These are phyloP conservation scores for Ascochyta rabiei DNA, from an alignment of 2,329 filamentous ascomycete species.

Conservation along the genomic window DNA sequence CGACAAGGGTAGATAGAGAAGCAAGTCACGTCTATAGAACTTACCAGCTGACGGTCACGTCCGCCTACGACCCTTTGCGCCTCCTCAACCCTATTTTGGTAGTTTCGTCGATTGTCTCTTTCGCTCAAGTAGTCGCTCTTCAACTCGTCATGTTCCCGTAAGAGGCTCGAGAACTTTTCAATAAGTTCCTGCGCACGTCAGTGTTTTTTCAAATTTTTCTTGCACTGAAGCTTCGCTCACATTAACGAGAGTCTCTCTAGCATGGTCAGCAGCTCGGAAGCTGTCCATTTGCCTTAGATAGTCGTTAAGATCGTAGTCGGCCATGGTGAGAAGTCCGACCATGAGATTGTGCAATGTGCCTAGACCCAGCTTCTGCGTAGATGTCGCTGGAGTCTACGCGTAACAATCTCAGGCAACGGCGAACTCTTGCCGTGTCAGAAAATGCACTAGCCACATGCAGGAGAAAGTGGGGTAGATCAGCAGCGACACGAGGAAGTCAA, in stretches of 20 bases:
- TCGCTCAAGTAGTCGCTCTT: constrained; percentile 42
- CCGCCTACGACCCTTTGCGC: constrained; percentile 27
- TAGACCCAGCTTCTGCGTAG: not conserved
- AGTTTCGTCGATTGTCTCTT: constrained; percentile 38
- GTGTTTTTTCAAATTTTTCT: constrained; percentile 22
- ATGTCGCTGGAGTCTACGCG: not conserved
- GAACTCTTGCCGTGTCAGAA: not conserved
- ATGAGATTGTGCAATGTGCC: not conserved
- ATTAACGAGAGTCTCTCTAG: constrained; percentile 42
- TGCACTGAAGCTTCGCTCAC: constrained; percentile 17
- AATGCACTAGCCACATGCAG: constrained; percentile 1
- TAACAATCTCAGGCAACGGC: constrained; percentile 2
- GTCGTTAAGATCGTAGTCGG: constrained; percentile 27
- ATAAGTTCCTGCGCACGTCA: constrained; percentile 40
- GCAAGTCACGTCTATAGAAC: constrained; percentile 2
- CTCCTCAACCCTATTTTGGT: constrained; percentile 34
- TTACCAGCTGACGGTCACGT: constrained; percentile 35
- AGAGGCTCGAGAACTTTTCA: constrained; percentile 32
- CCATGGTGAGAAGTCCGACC: constrained; percentile 19
- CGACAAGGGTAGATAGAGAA: not conserved
- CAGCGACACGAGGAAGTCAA: not conserved
- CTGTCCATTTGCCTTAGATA: constrained; percentile 37
- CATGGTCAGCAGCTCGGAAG: constrained; percentile 46
- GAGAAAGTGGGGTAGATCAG: constrained; percentile 1
- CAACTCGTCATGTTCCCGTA: constrained; percentile 34